Base-by-base conservation (phyloP, 495 filamentous ascomycete species). In the Staphylotrichum tortipilum region DNA sequence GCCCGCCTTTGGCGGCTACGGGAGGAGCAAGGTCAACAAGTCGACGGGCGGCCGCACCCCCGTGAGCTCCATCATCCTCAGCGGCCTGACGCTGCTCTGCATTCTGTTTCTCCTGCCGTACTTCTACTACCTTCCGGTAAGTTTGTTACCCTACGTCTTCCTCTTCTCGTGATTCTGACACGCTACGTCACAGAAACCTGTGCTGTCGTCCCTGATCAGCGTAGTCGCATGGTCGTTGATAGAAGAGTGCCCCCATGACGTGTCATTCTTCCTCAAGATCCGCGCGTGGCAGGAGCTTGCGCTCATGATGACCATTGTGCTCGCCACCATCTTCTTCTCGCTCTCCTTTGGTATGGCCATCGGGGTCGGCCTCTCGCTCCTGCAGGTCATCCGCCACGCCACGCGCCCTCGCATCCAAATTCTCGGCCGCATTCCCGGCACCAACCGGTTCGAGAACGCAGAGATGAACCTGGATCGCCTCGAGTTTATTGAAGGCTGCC, bases 371-470 rank as follows among this genome's bases (percentile, higher is more conserved):
- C 72, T 95, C 1, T 94, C 88, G 8, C 74, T 96, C 29, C 76
- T 99, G 29, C 85, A 88, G 31, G 84, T 97, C 29, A 87, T 99
- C 60, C 83, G 84, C 39, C 89, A 96, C 64, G 77, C 81, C 21
- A 96, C 94, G 1, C 82, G 89, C 35, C 88, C 92, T 4, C 85
- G 92, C 24, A 99, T 99, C 58, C 91, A 97, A 69, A 99, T 99
- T 62, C 76, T 99, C 0, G 94, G 94, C 28, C 85, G 89, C 38
- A 80, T 95, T 2, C 83, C 87, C 4, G 88, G 88, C 18, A 90
- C 88, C 8, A 71, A 78, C 50, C 78, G 81, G 39, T 97, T 94
- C 60, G 88, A 91, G 54, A 95, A 95, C 53, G 89, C 89, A 14
- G 92, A 97, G 65, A 73, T 81, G 0, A 78, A 85, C 52, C 81